Evolutionary conservation across 2,329 filamentous ascomycete genomes (phyloP).

Genomic region (Alternaria brassicae): DNA sequence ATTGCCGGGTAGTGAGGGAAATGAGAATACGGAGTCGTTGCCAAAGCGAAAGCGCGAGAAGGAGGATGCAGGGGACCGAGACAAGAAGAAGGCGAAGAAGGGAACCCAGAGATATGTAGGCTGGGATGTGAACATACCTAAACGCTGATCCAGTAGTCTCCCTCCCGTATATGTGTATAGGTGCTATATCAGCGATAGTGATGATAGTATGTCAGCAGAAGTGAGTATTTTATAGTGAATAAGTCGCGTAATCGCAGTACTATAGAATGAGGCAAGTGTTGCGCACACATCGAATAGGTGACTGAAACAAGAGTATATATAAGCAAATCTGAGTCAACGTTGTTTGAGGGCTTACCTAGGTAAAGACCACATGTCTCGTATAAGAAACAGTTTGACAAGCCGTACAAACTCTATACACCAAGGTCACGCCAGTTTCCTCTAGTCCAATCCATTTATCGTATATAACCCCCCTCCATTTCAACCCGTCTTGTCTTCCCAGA

Average conservation of each 20-base stretch:
- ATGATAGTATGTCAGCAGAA: background rate
- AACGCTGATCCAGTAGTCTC: background rate
- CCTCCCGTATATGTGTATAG: background rate
- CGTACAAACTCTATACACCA: background rate
- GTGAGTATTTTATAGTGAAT: background rate
- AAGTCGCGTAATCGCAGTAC: background rate
- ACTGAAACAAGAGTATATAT: background rate
- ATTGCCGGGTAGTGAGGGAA: background rate
- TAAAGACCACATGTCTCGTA: background rate
- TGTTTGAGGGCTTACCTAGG: background rate
- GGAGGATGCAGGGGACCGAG: background rate
- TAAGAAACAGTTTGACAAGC: background rate
- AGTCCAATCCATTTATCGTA: background rate
- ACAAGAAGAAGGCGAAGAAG: background rate
- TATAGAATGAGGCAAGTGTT: background rate
- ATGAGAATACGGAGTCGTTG: background rate
- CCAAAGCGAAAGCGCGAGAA: background rate
- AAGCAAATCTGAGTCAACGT: background rate
- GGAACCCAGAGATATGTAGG: background rate
- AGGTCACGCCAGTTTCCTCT: background rate
- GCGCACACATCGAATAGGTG: background rate
- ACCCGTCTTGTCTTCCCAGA: conserved; percentile 30
- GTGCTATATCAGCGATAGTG: background rate
- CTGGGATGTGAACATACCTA: background rate
- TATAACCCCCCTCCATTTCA: background rate